Evolutionary conservation across 306 rosid species (phyloP), one percentile per base, ranked within the genome.

Genomic region (Vicia faba): DNA sequence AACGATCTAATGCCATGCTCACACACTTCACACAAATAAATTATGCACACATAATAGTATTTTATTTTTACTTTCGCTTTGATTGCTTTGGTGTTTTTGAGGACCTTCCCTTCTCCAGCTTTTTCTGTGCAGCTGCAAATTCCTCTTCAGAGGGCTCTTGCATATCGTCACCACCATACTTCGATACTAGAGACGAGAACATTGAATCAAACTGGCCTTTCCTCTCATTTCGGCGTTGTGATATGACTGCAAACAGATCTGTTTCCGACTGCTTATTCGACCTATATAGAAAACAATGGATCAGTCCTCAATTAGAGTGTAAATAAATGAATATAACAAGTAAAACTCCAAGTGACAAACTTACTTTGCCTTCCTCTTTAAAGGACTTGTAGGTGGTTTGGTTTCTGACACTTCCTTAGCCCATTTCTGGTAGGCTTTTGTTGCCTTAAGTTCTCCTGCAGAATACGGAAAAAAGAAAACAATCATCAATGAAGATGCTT

Each of bases 71-170:
- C 81, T 89, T 86, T 48, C 70, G 75, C 84, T 78, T 89, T 46
- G 89, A 72, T 54, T 80, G 88, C 63, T 83, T 87, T 40, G 91
- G 69, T 26, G 71, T 86, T 58, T 81, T 86, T 16, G 92, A 85
- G 61, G 84, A 53, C 66, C 83, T 80, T 64, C 85, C 82, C 11
- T 80, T 73, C 68, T 89, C 96, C 40, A 92, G 74, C 81, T 83
- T 87, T 79, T 75, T 82, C 88, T 80, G 86, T 16, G 83, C 75
- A 78, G 95, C 97, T 78, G 85, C 82, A 15, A 89, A 92, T 68
- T 92, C 96, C 66, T 87, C 95, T 58, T 89, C 97, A 1, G 95
- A 84, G 26, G 97, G 95, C 65, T 89, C 95, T 3, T 86, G 77
- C 66, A 72, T 39, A 66, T 71, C 75, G 49, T 53, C 61, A 13